A percentile compares a stretch with the other conserved stretches of the same genome.
These are phyloP conservation scores for Zea mays DNA, from an alignment of 176 grass and related monocot species.

Conservation along the genomic window Zm-B73-REFERENCE-NAM-5.0 NC_050098.1:160747001-160747500, in stretches of 20 bases:
- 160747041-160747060: no score
- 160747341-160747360: slow-evolving; percentile 29
- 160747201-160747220: background rate
- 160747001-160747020: no score
- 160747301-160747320: background rate
- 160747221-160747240: background rate
- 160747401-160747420: background rate
- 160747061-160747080: no score
- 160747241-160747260: background rate
- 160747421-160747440: slow-evolving; percentile 51
- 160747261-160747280: background rate
- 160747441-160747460: slow-evolving; percentile 30
- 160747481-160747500: slow-evolving; percentile 30
- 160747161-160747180: background rate
- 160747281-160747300: slow-evolving; percentile 36
- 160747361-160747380: slow-evolving; percentile 19
- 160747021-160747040: background rate
- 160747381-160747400: slow-evolving; percentile 49
- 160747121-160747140: background rate
- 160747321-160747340: slow-evolving; percentile 9
- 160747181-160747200: background rate
- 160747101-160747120: no score
- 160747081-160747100: no score
- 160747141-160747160: background rate
- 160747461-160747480: background rate